These are phyloP conservation scores for Corrigiola litoralis DNA, from an alignment of 179 eudicot species.

Conservation along the genomic window DNA sequence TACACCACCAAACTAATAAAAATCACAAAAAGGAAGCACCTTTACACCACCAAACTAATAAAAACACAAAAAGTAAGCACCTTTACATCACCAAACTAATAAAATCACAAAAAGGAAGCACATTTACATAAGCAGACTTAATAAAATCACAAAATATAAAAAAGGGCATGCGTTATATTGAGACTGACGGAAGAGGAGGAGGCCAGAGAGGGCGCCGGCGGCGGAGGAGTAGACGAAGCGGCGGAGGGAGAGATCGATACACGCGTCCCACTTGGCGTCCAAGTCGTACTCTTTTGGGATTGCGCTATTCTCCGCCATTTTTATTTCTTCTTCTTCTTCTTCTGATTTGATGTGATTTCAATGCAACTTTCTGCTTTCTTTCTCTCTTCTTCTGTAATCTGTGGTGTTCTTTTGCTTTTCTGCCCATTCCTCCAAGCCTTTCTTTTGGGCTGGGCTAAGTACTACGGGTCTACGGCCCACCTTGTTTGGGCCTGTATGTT, in stretches of 20 bases:
- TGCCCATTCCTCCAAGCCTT: no score
- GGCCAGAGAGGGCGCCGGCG: conserved; percentile 35
- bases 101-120: no score
- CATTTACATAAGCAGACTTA: not conserved
- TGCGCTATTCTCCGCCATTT: conserved; percentile 24
- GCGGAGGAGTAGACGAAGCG: conserved; percentile 32
- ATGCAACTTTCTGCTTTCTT: no score
- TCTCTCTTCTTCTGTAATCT: no score
- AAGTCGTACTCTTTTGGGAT: conserved; percentile 22
- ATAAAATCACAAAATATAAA: not conserved
- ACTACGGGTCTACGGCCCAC: no score
- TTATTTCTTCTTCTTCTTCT: not conserved
- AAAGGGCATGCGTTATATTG: not conserved
- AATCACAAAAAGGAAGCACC: not conserved
- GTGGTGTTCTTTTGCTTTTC: no score
- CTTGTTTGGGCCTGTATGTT: no score
- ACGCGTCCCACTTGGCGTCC: conserved; percentile 36
- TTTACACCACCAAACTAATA: not conserved
- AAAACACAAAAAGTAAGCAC: not conserved
- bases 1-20: not conserved
- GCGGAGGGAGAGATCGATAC: conserved; percentile 35
- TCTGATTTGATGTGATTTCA: not conserved
- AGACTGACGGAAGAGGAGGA: conserved; percentile 51
- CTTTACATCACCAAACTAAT: not conserved
- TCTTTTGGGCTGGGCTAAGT: no score